Evolutionary conservation across 140 eudicot genomes (phyloP), one percentile per base, ranked within the genome.

Genomic region (Bidens hawaiensis): DNA sequence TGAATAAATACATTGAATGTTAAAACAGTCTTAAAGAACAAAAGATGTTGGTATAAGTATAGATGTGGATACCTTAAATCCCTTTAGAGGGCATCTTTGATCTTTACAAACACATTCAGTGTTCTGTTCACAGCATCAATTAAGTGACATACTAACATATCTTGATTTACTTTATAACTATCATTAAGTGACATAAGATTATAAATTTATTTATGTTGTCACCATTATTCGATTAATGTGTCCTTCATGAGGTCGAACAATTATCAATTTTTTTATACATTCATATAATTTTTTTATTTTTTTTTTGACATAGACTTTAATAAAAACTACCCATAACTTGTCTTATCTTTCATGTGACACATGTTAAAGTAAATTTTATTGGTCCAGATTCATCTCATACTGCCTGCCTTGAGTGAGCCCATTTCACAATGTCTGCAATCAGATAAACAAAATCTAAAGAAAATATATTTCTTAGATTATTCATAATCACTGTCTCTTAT

Each of bases 311-410:
- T 53, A 17, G 27, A 42, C 49, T 24, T 41, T 23, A 23, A 24
- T 36, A 24, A 14, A 58, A 57, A 59, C 45, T 69, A 57, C 50
- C 74, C 74, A 69, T 30, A 23, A 42, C 25, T 36, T 22, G 66
- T 19, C 36, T 19, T 34, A 16, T 55, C 36, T 26, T 17, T 57
- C 74, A 69, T 58, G 66, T 57, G 67, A 4, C 47, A 43, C 36
- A 58, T 43, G 10, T 57, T 24, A 56, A 16, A 67, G n/a, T n/a
- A 41, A 54, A 21, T 10, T 6, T 27, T 56, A 33, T 30, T 25
- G 57, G 33, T 68, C 74, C 59, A 68, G 55, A 25, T 28, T 56
- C 65, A 41, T 56, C 58, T 68, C 66, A 56, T 68, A 30, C n/a
- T n/a, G n/a, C n/a, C 66, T 68, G 55, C 64, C 57, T 24, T 56